Percentiles rank a stretch among this genome's conserved stretches.
Evolutionary conservation across 1,284 basidiomycete genomes (phyloP).

Genomic region (Austroboletus niveus): DNA sequence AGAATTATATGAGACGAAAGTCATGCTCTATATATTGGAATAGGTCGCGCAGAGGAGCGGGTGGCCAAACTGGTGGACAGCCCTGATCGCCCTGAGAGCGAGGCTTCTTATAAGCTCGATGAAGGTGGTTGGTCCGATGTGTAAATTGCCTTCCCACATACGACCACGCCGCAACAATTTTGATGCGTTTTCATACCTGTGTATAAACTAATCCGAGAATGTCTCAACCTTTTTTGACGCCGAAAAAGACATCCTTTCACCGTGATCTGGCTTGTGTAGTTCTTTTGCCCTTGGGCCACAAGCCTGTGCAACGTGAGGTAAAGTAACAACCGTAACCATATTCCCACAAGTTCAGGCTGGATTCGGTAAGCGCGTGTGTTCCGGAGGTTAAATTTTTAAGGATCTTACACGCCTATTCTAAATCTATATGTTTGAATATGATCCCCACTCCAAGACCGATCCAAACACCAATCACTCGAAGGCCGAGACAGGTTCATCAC

Average conservation of each 20-base stretch:
- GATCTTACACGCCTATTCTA: too few relatives aligned
- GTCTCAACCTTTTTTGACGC: conserved; percentile 1
- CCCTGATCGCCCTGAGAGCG: conserved; percentile 88
- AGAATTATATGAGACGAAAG: neutral
- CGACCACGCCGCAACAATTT: neutral
- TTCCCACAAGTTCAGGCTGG: neutral
- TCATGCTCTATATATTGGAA: conserved; percentile 1
- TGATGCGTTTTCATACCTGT: neutral
- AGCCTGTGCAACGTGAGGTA: too few relatives aligned
- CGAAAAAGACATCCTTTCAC: conserved; percentile 1
- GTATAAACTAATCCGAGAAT: neutral
- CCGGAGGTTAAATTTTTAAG: neutral
- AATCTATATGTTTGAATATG: neutral
- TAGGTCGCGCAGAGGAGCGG: conserved; percentile 90
- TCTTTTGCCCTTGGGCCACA: too few relatives aligned
- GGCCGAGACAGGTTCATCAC: neutral
- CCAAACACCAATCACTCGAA: neutral
- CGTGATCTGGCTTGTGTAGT: too few relatives aligned
- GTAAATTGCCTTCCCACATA: conserved; percentile 27
- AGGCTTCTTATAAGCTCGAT: conserved; percentile 88
- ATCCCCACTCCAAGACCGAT: too few relatives aligned
- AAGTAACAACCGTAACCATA: neutral
- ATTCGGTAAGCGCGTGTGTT: neutral
- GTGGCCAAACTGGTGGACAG: conserved; percentile 95
- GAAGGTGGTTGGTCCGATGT: conserved; percentile 85